Evolutionary conservation across 208 protist genomes (phyloP), one percentile per base, ranked within the genome.

Genomic region (Jaenimonas drosophilae): DNA sequence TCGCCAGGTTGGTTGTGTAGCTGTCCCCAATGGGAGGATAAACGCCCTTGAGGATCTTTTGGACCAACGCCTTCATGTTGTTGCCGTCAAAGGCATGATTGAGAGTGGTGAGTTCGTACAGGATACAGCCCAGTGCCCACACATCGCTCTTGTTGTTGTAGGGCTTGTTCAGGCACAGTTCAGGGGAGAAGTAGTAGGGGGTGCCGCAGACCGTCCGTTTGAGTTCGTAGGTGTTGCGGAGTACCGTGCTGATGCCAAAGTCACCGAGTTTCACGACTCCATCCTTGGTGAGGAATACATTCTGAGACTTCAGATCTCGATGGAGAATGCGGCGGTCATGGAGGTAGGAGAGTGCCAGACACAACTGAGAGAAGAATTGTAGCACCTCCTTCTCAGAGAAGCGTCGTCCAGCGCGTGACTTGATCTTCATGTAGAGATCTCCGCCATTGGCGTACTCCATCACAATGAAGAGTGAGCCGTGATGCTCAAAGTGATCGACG

Each of bases 81-180:
- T 44, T 88, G 46, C 81, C 88, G 59, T 91, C 80, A 53, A 92
- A 95, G 41, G 88, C 77, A 50, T 88, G 76, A 28, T 73, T 87
- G 3, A 95, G 83, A n/a, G 84, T 92, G 2, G 83, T 70, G 52
- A 95, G 68, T 62, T 95, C 87, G 55, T 95, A 95, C 30, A 95
- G 57, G 54, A 95, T 77, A 40, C 81, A 90, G 11, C 87, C 87
- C 6, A 95, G 70, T 1, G 88, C 85, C 90, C 90, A 96, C 6
- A 95, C 73, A 65, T 97, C 91, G 51, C 78, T 88, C 70, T 95
- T 95, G 57, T 86, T 87, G 63, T 96, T 95, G 86, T 97, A 97
- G 21, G 89, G 88, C 44, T 88, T 74, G 64, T 91, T 95, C 16
- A 94, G 58, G 59, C 88, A 96, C 42, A 98, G 67, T 64, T 98